These are phyloP conservation scores for Pichia insulana DNA, from an alignment of 805 yeast genomes.

Conservation along the genomic window DNA sequence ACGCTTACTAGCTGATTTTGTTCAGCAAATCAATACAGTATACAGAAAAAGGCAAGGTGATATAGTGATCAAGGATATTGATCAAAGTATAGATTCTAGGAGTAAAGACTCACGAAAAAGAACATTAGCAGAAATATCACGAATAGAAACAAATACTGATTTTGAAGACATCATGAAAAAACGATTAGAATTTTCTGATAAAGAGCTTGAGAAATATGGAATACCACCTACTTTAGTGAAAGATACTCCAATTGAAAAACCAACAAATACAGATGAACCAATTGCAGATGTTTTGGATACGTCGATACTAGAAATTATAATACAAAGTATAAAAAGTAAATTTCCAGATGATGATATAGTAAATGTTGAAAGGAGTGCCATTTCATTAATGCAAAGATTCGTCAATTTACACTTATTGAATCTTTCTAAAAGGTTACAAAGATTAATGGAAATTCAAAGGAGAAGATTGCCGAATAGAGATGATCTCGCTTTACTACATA, in stretches of 20 bases:
- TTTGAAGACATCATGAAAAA: not conserved
- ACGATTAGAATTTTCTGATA: slow-evolving; percentile 1
- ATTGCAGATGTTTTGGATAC: slow-evolving; percentile 1
- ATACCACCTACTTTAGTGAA: not conserved
- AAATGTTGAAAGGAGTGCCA: not conserved
- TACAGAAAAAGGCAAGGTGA: slow-evolving; percentile 7
- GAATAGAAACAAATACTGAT: not conserved
- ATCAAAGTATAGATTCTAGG: not conserved
- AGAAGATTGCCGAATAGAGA: slow-evolving; percentile 43
- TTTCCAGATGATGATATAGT: not conserved
- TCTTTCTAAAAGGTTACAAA: slow-evolving; percentile 36
- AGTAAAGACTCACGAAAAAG: not conserved
- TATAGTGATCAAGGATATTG: not conserved
- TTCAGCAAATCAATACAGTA: slow-evolving; percentile 1
- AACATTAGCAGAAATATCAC: not conserved
- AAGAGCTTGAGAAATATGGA: not conserved
- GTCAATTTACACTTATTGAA: slow-evolving; percentile 30
- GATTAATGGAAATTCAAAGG: slow-evolving; percentile 51
- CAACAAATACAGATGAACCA: slow-evolving; percentile 2
- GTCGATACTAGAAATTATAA: not conserved
- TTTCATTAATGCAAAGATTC: slow-evolving; percentile 11
- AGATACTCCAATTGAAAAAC: not conserved
- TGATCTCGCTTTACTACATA: slow-evolving; percentile 41
- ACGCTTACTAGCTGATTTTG: slow-evolving; percentile 1
- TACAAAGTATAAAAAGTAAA: slow-evolving; percentile 2